A percentile compares a stretch with the other conserved stretches of the same genome.
Conservation (phyloP, 1,284 basidiomycete genomes). For the Afroboletus lepidellus region DNA sequence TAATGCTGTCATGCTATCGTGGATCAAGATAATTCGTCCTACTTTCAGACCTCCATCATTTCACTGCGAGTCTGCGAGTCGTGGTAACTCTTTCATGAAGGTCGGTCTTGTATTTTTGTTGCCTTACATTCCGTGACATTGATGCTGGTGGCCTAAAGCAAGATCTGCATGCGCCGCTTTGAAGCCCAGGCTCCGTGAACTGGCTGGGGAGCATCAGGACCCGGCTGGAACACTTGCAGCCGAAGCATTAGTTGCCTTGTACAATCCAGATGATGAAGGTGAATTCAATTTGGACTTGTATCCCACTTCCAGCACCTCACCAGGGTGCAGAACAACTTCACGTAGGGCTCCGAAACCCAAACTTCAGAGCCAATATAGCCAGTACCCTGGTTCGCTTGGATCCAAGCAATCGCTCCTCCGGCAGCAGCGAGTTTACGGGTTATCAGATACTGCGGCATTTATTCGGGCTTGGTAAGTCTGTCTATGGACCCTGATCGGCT, state of each 20-base stretch:
- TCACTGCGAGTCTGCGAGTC: no score
- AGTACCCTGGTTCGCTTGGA: conserved; percentile 9
- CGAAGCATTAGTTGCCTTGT: conserved; percentile 19
- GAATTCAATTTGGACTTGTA: background rate
- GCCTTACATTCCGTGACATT: background rate
- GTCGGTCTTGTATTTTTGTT: no score
- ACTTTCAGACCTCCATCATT: no score
- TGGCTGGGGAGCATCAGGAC: conserved; percentile 9
- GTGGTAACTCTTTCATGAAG: no score
- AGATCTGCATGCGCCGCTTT: conserved; percentile 3
- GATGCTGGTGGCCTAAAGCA: background rate
- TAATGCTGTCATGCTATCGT: no score
- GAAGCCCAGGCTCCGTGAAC: conserved; percentile 10
- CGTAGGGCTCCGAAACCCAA: background rate
- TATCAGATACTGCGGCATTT: conserved; percentile 8
- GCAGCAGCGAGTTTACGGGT: no score
- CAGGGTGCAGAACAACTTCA: no score
- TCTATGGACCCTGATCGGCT: no score
- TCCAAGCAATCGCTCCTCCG: no score
- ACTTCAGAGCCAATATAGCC: conserved; percentile 19
- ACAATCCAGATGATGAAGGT: conserved; percentile 6
- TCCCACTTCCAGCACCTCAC: no score
- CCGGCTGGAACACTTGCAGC: conserved; percentile 22
- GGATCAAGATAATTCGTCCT: no score
- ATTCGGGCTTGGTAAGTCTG: conserved; percentile 27